Base-by-base conservation (phyloP, 2,329 filamentous ascomycete genomes). In the Fusarium siculi region DNA sequence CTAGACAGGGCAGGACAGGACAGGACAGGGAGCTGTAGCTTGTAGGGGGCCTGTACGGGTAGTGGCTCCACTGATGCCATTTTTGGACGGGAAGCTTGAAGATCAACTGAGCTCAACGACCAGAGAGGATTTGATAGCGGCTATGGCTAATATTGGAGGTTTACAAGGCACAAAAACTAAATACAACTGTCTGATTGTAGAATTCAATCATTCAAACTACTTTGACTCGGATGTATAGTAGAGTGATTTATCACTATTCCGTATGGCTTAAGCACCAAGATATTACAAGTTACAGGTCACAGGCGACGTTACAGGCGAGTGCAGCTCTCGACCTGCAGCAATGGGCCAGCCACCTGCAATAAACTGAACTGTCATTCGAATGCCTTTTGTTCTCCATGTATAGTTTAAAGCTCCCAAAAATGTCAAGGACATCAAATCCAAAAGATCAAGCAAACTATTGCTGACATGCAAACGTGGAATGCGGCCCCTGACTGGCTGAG, bases 401-500 rank as follows among this genome's bases (percentile, higher is more conserved):
- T 19, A 10, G 39, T 10, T 9, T 15, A 21, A 15, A 9, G 4
- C 19, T 7, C n/a, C 4, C 7, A n/a, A 9, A 25, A 12, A 11
- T 18, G 6, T 46, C 11, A 19, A 34, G 18, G 10, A 18, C 40
- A 56, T 44, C n/a, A 14, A 19, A 21, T n/a, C 28, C 36, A 57
- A 21, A 53, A 19, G 23, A 34, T 53, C 10, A 66, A 63, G 55
- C 46, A 43, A 43, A 10, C n/a, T 37, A 43, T 55, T 37, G 34
- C 36, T 63, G 44, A 36, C 46, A 36, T 46, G 44, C n/a, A 55
- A 47, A 56, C 30, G 61, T 66, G 56, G 32, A 73, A 63, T 61
- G 32, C 32, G 34, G 55, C 52, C 21, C 55, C 52, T 61, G 47
- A 63, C 54, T 58, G 66, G 63, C 70, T 61, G 32, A 67, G 70